Evolutionary conservation across 768 basidiomycete genomes (phyloP).

Genomic region (Ramaria rubella): DNA sequence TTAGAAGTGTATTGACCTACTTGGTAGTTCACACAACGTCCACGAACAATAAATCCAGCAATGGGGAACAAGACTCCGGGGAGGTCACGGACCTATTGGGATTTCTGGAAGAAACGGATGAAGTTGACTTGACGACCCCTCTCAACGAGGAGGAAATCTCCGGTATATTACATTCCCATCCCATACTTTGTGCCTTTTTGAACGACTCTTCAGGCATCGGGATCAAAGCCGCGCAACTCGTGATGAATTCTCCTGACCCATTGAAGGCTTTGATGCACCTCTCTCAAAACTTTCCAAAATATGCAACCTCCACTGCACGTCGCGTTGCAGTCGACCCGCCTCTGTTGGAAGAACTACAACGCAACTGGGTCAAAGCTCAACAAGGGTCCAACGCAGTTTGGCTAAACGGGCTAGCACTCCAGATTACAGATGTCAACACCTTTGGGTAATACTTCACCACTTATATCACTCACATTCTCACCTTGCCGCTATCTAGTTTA

Average conservation of each 20-base stretch:
- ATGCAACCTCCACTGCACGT: slow-evolving; percentile 66
- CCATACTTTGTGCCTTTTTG: background rate
- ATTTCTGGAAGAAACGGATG: slow-evolving; percentile 12
- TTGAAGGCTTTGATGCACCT: slow-evolving; percentile 58
- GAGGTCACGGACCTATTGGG: slow-evolving; percentile 36
- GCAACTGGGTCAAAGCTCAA: slow-evolving; percentile 49
- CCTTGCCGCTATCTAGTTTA: slow-evolving; percentile 36
- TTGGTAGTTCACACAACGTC: background rate
- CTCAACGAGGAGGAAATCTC: slow-evolving; percentile 47
- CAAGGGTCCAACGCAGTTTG: slow-evolving; percentile 57
- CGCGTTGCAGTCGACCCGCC: slow-evolving; percentile 49
- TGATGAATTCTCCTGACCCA: slow-evolving; percentile 51
- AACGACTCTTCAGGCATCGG: slow-evolving; percentile 50
- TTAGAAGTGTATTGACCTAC: background rate
- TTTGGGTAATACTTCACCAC: slow-evolving; percentile 41
- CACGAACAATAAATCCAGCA: background rate
- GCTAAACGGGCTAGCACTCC: slow-evolving; percentile 70
- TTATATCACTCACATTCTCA: background rate
- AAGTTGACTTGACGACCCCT: slow-evolving; percentile 30
- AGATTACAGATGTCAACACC: slow-evolving; percentile 59
- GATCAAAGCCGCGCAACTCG: slow-evolving; percentile 65
- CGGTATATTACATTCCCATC: slow-evolving; percentile 30
- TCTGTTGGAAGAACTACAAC: slow-evolving; percentile 48
- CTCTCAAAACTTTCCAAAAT: slow-evolving; percentile 86
- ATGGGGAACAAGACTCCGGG: slow-evolving; percentile 20